A percentile compares a stretch with the other conserved stretches of the same genome.
Conservation (phyloP, 2,329 filamentous ascomycete species). For the Penicillium sp. region DNA sequence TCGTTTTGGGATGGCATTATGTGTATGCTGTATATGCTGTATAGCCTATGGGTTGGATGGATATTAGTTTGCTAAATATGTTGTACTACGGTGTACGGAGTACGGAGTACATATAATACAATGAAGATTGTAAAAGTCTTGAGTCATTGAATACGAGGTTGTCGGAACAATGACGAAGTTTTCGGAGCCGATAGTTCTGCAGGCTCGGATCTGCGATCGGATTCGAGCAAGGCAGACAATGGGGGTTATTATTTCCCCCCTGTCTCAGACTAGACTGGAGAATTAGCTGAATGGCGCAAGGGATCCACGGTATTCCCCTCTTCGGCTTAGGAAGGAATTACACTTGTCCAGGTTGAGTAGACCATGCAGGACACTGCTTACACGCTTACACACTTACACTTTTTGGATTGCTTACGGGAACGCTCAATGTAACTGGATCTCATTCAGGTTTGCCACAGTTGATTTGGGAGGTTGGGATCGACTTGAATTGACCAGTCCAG, state of each 20-base stretch:
- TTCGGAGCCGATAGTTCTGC: neutral
- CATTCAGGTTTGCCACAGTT: conserved; percentile 1
- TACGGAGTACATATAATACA: no score
- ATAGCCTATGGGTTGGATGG: neutral
- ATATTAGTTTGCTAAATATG: no score
- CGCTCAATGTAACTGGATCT: neutral
- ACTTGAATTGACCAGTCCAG: neutral
- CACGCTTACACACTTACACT: no score
- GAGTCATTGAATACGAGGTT: neutral
- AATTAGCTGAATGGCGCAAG: conserved; percentile 17
- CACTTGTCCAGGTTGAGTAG: conserved; percentile 1
- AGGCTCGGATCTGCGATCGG: conserved; percentile 7
- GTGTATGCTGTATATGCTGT: neutral
- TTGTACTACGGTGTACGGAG: no score
- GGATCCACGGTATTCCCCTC: conserved; percentile 18
- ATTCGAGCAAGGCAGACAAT: conserved; percentile 6
- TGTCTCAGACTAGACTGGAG: conserved; percentile 21
- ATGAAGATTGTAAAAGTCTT: no score
- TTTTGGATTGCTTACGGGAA: neutral
- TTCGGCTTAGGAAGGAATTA: neutral
- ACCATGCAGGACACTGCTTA: neutral
- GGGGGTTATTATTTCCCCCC: conserved; percentile 8
- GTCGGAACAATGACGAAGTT: neutral
- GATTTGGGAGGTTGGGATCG: neutral
- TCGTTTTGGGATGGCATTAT: conserved; percentile 9